Evolutionary conservation across 805 yeast genomes (phyloP), one percentile per base, ranked within the genome.

Genomic region (Isabelozyma rhagii): DNA sequence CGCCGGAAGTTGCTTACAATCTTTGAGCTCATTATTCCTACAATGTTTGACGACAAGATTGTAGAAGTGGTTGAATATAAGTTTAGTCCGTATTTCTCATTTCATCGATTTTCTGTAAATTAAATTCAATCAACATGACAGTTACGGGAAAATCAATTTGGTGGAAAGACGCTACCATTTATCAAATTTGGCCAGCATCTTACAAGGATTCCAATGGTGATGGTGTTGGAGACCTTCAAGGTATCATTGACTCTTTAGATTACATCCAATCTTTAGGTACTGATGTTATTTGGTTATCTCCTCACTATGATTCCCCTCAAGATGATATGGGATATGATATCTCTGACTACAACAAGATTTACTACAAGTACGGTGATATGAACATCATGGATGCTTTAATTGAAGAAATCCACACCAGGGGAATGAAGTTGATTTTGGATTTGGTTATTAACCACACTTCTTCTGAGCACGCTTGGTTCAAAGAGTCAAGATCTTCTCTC

Each of bases 241-340:
- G 83, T 18, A 74, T 79, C 51, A 65, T 74, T 52, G 68, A 75
- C 25, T 68, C 72, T 31, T 61, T 79, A 53, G 81, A 75, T 61
- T 77, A 79, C 58, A 58, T 79, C 63, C 71, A 75, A 58, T 61
- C 60, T 34, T 62, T 78, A 34, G 81, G 81, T 5, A 69, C 67
- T 13, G 80, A 77, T 45, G 72, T 73, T 14, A 62, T 79, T 31
- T 79, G 83, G 84, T 58, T 79, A 46, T 75, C 78, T n/a, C 83
- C 83, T n/a, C 74, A 75, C 62, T 78, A 69, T 63, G 79, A 74
- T 52, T 73, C 80, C 2, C 83, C 83, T 7, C 79, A 75, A 56
- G 76, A 71, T 36, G 83, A 79, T 56, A 79, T 79, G 83, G 84
- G 84, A 7, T 79, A 79, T 59, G 83, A 79, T 54, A 76, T 79